Evolutionary conservation across 495 filamentous ascomycete genomes (phyloP), one percentile per base, ranked within the genome.

Genomic region (Trichoderma reesei): DNA sequence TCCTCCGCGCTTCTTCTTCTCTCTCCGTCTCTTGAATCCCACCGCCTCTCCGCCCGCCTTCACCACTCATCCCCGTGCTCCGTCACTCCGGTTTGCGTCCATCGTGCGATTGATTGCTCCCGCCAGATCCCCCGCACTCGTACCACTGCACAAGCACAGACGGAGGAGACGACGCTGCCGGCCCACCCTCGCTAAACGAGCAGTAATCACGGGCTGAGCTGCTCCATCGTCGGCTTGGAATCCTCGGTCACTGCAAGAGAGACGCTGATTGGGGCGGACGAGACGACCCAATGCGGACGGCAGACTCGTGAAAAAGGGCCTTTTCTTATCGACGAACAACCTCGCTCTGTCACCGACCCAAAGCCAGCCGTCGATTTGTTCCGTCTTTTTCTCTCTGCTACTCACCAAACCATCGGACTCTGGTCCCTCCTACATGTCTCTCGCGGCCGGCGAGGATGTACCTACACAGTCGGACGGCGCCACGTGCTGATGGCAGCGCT

Each of bases 121-220:
- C 51, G 26, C 8, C 8, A 18, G 31, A 10, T 34, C 51, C 51
- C 26, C 51, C 26, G 51, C 51, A 56, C 9, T 16, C 5, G 42
- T 16, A 18, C 42, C 42, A 46, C 42, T 14, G 42, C 11, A 46
- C 26, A 46, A 18, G 5, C 42, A 46, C 11, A 46, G 26, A 26
- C 1, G 26, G 26, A 26, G 26, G 26, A 54, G 51, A 11, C 51
- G 20, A 33, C 51, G 51, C 51, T 56, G 9, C 51, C 20, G 20
- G 51, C 51, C 51, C 51, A 56, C 51, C 26, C 51, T 56, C 51
- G 51, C 51, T 56, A 56, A 54, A 54, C 46, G 46, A 26, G 26
- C 26, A 26, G 26, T 26, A 26, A 26, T 26, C 26, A 18, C 42
- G 42, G 42, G 42, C n/a, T 46, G 42, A 46, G 42, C 42, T 46